phyloP scores from a whole-genome alignment of 148 eudicot species.

The Cornus controversa region DNA sequence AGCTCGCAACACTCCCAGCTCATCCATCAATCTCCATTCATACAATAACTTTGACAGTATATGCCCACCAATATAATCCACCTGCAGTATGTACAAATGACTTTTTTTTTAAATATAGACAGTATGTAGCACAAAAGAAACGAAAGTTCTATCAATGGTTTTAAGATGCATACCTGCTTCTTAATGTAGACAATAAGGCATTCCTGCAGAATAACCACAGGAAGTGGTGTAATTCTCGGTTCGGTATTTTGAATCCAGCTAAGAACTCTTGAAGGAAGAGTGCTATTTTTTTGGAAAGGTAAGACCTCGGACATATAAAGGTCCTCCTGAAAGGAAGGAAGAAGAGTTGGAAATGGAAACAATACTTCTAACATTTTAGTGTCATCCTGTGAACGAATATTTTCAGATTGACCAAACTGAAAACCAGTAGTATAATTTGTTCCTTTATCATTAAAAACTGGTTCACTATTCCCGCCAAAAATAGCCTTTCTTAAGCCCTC shows the following conservation, averaged over 20 bases:
- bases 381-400: conserved; percentile 51
- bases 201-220: conserved; percentile 77
- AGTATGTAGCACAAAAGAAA: background rate
- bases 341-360: conserved; percentile 87
- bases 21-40: conserved; percentile 97
- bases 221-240: conserved; percentile 67
- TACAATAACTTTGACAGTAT: conserved; percentile 77
- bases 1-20: conserved; percentile 84
- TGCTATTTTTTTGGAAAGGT: conserved; percentile 84
- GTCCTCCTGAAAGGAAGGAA: conserved; percentile 79
- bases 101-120: background rate
- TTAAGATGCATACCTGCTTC: conserved; percentile 62
- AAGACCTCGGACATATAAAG: conserved; percentile 73
- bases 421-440: conserved; percentile 65
- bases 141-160: conserved; percentile 1
- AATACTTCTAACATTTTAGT: conserved; percentile 46
- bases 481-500: conserved; percentile 63
- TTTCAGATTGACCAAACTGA: conserved; percentile 64
- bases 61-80: conserved; percentile 74
- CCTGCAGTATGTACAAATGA: conserved; percentile 32
- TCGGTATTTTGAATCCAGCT: conserved; percentile 71
- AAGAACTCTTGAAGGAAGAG: conserved; percentile 72
- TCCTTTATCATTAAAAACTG: conserved; percentile 28
- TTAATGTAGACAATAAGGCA: conserved; percentile 77
- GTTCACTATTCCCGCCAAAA: conserved; percentile 31